These are phyloP conservation scores for Sungouiella thailandica DNA, from an alignment of 805 yeast genomes.

Conservation along the genomic window DNA sequence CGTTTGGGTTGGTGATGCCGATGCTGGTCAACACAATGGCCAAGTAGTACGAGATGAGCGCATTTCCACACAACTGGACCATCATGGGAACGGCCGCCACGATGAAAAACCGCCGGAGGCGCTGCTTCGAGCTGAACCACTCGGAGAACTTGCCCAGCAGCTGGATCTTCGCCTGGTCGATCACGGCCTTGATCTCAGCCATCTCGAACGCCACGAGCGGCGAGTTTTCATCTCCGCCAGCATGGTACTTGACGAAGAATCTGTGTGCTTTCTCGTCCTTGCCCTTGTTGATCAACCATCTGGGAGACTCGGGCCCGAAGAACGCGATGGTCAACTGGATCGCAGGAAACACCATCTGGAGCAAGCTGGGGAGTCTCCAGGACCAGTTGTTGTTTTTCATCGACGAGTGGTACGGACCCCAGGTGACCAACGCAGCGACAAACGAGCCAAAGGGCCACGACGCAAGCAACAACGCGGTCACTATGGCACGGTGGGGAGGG, in stretches of 20 bases:
- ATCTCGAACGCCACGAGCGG: conserved; percentile 2
- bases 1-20: conserved; percentile 16
- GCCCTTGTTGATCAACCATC: neutral
- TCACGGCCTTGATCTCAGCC: conserved; percentile 2
- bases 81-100: conserved; percentile 1
- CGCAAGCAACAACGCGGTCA: neutral
- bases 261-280: neutral
- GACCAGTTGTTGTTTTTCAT: conserved; percentile 23
- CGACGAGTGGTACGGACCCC: conserved; percentile 1
- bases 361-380: conserved; percentile 52
- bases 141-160: conserved; percentile 1
- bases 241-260: conserved; percentile 3
- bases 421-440: conserved; percentile 2
- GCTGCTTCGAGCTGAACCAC: conserved; percentile 1
- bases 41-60: conserved; percentile 5
- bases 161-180: conserved; percentile 2
- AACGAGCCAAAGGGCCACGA: conserved; percentile 1
- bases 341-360: conserved; percentile 45
- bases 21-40: conserved; percentile 2
- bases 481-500: neutral
- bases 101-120: neutral
- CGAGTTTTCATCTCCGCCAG: conserved; percentile 2
- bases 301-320: conserved; percentile 1
- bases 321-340: conserved; percentile 21
- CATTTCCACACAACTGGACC: conserved; percentile 4